phyloP scores from a whole-genome alignment of 805 yeast genomes.

The Candida ascalaphidarum region DNA sequence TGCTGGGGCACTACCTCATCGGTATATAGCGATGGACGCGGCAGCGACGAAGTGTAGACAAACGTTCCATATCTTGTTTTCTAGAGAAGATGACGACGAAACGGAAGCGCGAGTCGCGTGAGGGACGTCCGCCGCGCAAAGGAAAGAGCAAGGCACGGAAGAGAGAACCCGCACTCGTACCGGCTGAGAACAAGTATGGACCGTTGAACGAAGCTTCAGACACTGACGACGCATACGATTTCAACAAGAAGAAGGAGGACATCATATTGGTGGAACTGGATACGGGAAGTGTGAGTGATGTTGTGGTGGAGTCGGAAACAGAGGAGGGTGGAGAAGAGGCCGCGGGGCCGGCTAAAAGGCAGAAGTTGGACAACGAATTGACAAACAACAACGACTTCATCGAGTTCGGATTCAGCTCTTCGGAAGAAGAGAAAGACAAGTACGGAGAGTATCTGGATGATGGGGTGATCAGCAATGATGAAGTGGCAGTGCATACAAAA shows the following conservation, averaged over 20 bases:
- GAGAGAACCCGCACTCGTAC: constrained; percentile 4
- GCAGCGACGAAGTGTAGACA: too few species aligned
- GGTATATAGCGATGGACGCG: too few species aligned
- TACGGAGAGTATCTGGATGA: constrained; percentile 20
- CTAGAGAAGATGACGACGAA: too few species aligned
- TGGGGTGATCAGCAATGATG: constrained; percentile 28
- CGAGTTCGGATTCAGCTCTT: constrained; percentile 44
- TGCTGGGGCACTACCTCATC: too few species aligned
- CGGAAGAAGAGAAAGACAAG: constrained; percentile 25
- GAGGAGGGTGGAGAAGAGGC: constrained; percentile 9
- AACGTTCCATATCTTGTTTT: too few species aligned
- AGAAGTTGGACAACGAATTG: constrained; percentile 21
- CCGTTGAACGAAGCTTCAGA: constrained; percentile 17
- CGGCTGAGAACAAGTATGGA: constrained; percentile 13
- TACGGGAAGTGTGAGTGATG: constrained; percentile 6
- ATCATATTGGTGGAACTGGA: constrained; percentile 23
- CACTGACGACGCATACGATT: constrained; percentile 14
- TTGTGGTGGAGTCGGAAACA: constrained; percentile 13
- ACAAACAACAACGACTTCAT: constrained; percentile 45
- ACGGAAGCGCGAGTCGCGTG: not conserved
- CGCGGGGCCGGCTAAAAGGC: constrained; percentile 4
- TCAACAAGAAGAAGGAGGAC: constrained; percentile 11
- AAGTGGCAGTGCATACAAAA: constrained; percentile 13
- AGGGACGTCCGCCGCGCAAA: constrained; percentile 7
- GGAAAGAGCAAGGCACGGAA: constrained; percentile 10